phyloP scores from a whole-genome alignment of 148 eudicot genomes.

The Chenopodium album region DNA sequence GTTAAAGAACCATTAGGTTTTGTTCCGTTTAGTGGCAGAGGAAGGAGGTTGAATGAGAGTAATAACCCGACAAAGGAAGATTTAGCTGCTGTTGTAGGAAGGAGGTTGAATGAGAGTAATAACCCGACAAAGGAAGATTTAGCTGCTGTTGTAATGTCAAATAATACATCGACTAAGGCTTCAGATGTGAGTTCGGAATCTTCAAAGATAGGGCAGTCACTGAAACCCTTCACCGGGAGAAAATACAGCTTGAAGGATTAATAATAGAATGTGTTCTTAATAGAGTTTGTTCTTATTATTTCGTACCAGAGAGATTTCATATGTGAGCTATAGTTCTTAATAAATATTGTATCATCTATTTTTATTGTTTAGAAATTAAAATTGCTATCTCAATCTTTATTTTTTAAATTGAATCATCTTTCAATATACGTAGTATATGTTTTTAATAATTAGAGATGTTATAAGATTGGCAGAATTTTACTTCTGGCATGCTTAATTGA shows the following conservation, averaged over 20 bases:
- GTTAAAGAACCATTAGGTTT: not conserved
- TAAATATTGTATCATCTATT: no score
- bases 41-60: slow-evolving; percentile 9
- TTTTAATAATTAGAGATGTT: no score
- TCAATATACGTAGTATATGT: no score
- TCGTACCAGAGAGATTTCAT: no score
- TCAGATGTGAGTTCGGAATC: not conserved
- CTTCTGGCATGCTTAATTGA: no score
- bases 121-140: not conserved
- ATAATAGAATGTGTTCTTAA: not conserved
- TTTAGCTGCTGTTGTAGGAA: not conserved
- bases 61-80: not conserved
- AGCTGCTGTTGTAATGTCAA: not conserved
- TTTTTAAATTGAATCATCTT: no score
- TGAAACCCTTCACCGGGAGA: slow-evolving; percentile 15
- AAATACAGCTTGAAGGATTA: slow-evolving; percentile 9
- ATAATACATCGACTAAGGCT: not conserved
- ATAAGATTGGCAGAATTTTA: no score
- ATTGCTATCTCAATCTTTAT: no score
- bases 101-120: slow-evolving; percentile 4
- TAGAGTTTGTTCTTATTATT: no score
- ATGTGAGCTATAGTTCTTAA: no score
- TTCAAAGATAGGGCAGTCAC: not conserved
- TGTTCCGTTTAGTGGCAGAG: slow-evolving; percentile 14
- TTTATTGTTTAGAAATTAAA: no score